Evolutionary conservation across 805 yeast genomes (phyloP).

Genomic region (Kodamaea hsintzibuensis): DNA sequence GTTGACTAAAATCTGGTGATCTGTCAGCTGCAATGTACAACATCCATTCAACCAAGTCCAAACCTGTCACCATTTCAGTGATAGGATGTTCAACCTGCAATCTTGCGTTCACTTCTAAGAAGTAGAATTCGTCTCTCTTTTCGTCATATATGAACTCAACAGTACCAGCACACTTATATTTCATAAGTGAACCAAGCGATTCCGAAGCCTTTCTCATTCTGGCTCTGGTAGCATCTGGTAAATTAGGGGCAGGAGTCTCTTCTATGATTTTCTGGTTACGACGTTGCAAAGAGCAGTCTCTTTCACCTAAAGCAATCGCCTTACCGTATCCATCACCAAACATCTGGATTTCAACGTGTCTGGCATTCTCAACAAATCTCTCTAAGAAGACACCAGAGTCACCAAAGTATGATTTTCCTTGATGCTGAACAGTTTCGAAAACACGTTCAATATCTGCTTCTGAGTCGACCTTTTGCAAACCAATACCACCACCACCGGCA

Average conservation of each 20-base stretch:
- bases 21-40: slow-evolving; percentile 83
- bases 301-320: slow-evolving; percentile 93
- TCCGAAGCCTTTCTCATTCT: slow-evolving; percentile 84
- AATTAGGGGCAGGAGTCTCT: slow-evolving; percentile 96
- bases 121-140: slow-evolving; percentile 83
- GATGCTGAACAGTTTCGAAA: slow-evolving; percentile 89
- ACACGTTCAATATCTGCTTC: slow-evolving; percentile 80
- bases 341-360: slow-evolving; percentile 96
- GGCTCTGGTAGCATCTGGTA: slow-evolving; percentile 75
- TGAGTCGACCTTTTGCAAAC: slow-evolving; percentile 88
- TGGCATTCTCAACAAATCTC: slow-evolving; percentile 89
- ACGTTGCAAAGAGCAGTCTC: slow-evolving; percentile 97
- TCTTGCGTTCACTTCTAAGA: slow-evolving; percentile 94
- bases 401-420: slow-evolving; percentile 90
- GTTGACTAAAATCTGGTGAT: slow-evolving; percentile 73
- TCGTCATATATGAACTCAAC: slow-evolving; percentile 94
- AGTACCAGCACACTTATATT: slow-evolving; percentile 96
- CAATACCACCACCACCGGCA: slow-evolving; percentile 99
- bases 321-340: slow-evolving; percentile 94
- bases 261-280: slow-evolving; percentile 96
- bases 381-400: slow-evolving; percentile 95
- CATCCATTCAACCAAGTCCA: slow-evolving; percentile 98
- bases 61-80: slow-evolving; percentile 92
- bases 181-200: slow-evolving; percentile 75
- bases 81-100: slow-evolving; percentile 98